Evolutionary conservation across 2,329 filamentous ascomycete genomes (phyloP).

Genomic region (Furcasterigmium furcatum): DNA sequence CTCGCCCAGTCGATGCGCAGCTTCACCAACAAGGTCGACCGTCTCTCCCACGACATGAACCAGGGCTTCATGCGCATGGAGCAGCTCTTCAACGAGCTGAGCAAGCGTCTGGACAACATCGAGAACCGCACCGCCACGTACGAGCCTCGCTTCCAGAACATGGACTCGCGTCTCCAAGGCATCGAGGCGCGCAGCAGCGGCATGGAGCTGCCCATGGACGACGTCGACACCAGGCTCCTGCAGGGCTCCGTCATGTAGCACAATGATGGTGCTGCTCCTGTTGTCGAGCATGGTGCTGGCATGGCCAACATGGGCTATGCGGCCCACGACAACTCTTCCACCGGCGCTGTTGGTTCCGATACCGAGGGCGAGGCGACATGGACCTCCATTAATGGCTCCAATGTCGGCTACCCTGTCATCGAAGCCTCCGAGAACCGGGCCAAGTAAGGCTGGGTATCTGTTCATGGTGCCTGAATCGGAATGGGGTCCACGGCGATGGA

Average conservation of each 20-base stretch:
- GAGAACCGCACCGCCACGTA: constrained; percentile 41
- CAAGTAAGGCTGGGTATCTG: too few species aligned
- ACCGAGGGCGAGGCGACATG: too few species aligned
- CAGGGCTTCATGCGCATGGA: constrained; percentile 51
- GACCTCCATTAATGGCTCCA: too few species aligned
- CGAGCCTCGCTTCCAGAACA: constrained; percentile 40
- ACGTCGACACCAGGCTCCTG: constrained; percentile 39
- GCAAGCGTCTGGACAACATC: constrained; percentile 53
- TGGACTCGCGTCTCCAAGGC: constrained; percentile 37
- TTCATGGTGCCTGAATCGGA: too few species aligned
- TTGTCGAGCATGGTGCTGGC: too few species aligned
- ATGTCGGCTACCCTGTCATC: too few species aligned
- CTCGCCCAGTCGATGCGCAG: constrained; percentile 55
- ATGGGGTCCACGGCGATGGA: too few species aligned
- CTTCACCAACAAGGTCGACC: constrained; percentile 57
- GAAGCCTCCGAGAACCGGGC: too few species aligned
- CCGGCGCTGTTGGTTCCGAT: too few species aligned
- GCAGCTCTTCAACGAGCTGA: constrained; percentile 45
- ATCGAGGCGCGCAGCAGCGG: constrained; percentile 25
- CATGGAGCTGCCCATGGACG: constrained; percentile 31
- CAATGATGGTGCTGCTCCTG: constrained; percentile 8
- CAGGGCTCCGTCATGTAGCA: constrained; percentile 40
- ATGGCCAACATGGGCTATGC: background rate
- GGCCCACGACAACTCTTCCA: too few species aligned
- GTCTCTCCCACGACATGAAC: constrained; percentile 52